phyloP scores from a whole-genome alignment of 2,329 filamentous ascomycete species.

The Apiospora arundinis region DNA sequence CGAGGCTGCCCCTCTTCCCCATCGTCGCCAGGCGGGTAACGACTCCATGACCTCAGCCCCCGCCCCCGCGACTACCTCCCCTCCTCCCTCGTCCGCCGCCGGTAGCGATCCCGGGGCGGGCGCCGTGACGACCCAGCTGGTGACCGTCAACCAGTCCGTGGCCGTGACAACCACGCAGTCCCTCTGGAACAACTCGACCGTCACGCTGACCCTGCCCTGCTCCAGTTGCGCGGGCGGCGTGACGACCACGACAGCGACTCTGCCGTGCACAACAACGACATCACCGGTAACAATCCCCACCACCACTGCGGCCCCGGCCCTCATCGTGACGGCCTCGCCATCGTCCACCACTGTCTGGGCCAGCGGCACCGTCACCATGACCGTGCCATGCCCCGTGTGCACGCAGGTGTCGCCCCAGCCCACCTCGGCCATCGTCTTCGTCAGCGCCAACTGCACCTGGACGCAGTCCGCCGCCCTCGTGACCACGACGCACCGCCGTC shows the following conservation, averaged over 20 bases:
- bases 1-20: background rate
- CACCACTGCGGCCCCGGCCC: background rate
- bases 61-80: background rate
- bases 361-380: slow-evolving; percentile 2
- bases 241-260: background rate
- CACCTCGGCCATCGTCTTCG: background rate
- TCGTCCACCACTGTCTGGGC: background rate
- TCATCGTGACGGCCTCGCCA: too few species aligned
- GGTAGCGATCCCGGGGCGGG: too few species aligned
- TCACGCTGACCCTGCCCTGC: slow-evolving; percentile 2
- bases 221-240: background rate
- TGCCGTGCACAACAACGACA: too few species aligned
- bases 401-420: background rate
- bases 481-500: background rate
- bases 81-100: background rate
- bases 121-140: background rate
- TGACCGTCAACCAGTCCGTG: background rate
- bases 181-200: background rate
- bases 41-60: background rate
- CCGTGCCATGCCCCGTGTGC: background rate
- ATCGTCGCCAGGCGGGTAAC: background rate
- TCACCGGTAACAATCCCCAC: background rate
- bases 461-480: background rate
- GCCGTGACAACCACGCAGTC: background rate
- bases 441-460: background rate